Conservation (phyloP, 2,329 filamentous ascomycete genomes). For the Epichloe hybrida region DNA sequence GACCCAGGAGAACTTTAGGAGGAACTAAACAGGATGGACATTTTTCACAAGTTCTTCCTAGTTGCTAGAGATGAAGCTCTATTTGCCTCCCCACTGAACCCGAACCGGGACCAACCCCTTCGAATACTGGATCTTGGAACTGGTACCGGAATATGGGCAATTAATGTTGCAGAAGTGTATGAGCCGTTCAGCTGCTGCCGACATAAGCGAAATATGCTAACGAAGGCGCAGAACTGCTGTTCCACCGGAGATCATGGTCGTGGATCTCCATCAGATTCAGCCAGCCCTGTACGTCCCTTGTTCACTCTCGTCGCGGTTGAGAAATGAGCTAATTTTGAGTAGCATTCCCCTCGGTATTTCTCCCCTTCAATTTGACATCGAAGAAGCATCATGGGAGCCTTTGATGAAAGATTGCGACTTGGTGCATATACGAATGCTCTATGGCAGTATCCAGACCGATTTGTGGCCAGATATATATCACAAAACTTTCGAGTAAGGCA, state of each 20-base stretch:
- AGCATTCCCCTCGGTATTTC: conserved; percentile 56
- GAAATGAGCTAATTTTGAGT: conserved; percentile 7
- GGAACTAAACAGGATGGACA: conserved; percentile 67
- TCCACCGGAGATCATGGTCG: conserved; percentile 18
- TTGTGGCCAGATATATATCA: conserved; percentile 62
- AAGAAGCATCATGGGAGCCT: conserved; percentile 49
- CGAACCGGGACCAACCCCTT: conserved; percentile 9
- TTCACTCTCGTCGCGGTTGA: too few relatives aligned
- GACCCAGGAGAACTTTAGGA: conserved; percentile 26
- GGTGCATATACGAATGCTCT: conserved; percentile 68
- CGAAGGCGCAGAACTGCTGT: neutral
- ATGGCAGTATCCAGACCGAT: conserved; percentile 56
- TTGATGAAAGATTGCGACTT: conserved; percentile 52
- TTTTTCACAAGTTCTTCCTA: conserved; percentile 65
- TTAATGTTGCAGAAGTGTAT: conserved; percentile 62
- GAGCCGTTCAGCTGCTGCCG: neutral
- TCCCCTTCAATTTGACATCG: conserved; percentile 56
- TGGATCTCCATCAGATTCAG: conserved; percentile 27
- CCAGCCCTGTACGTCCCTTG: conserved; percentile 20
- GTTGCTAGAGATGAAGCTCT: conserved; percentile 41
- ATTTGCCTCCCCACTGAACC: conserved; percentile 8
- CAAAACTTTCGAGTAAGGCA: conserved; percentile 49
- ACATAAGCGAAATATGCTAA: neutral
- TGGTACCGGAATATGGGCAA: conserved; percentile 84
- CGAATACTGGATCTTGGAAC: conserved; percentile 58